Evolutionary conservation across 2,329 filamentous ascomycete species (phyloP).

Genomic region (Graphilbum ipis-grandicollis): DNA sequence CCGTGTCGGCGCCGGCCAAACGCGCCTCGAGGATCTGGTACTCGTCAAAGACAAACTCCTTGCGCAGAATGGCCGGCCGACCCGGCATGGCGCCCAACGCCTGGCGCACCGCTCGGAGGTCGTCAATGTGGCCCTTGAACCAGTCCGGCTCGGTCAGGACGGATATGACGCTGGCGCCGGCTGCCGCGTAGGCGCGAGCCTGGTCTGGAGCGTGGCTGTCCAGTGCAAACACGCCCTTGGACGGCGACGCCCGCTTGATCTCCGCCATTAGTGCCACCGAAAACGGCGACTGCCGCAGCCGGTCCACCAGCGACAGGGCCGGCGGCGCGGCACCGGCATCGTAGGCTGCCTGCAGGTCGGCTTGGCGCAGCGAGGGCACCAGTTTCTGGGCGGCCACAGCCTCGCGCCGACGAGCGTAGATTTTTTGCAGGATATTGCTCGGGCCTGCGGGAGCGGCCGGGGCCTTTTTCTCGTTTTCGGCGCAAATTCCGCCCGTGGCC

Average conservation of each 20-base stretch:
- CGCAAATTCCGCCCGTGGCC: constrained; percentile 5
- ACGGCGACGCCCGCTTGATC: constrained; percentile 91
- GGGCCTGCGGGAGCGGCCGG: too few relatives aligned
- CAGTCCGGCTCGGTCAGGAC: constrained; percentile 97
- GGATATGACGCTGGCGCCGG: constrained; percentile 91
- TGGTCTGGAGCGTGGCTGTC: constrained; percentile 78
- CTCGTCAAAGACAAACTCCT: constrained; percentile 96
- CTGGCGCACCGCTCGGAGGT: constrained; percentile 71
- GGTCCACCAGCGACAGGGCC: constrained; percentile 60
- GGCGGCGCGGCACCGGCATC: constrained; percentile 72
- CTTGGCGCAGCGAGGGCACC: constrained; percentile 67
- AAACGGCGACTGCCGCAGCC: constrained; percentile 67
- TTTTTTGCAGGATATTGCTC: constrained; percentile 74
- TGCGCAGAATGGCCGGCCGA: constrained; percentile 76
- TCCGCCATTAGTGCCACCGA: constrained; percentile 92
- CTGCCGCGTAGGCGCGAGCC: constrained; percentile 78
- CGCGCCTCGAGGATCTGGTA: constrained; percentile 95
- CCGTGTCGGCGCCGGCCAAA: constrained; percentile 66
- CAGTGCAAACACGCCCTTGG: constrained; percentile 84
- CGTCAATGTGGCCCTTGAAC: constrained; percentile 97
- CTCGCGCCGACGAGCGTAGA: constrained; percentile 66
- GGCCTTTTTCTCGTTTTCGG: constrained; percentile 6
- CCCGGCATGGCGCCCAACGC: constrained; percentile 85
- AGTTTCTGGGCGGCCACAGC: constrained; percentile 66
- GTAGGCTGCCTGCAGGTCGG: constrained; percentile 75